Conservation (phyloP, 2,329 filamentous ascomycete genomes). For the Drechslera avenae region DNA sequence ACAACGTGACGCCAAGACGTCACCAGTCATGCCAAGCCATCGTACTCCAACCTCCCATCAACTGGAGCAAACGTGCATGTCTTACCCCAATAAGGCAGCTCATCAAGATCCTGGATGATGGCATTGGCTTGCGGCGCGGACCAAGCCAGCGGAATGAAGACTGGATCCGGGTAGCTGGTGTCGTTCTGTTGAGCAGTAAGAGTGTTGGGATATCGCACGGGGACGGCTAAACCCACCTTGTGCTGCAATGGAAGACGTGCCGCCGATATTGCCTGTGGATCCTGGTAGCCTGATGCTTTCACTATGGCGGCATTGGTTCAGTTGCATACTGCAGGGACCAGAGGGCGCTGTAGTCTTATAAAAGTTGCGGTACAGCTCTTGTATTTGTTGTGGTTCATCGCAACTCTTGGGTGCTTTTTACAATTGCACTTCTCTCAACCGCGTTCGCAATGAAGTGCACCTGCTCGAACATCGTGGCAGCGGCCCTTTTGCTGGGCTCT, state of each 20-base stretch:
- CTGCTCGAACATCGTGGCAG: constrained; percentile 34
- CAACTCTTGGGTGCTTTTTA: constrained; percentile 23
- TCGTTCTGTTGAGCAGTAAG: constrained; percentile 37
- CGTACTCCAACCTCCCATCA: constrained; percentile 7
- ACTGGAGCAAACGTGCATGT: constrained; percentile 19
- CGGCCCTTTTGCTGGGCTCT: constrained; percentile 35
- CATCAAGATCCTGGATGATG: constrained; percentile 23
- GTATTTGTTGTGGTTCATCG: constrained; percentile 22
- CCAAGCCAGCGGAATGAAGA: constrained; percentile 24
- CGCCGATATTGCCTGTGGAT: constrained; percentile 18
- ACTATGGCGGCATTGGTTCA: constrained; percentile 7
- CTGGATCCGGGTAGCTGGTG: constrained; percentile 26
- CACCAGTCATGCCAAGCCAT: constrained; percentile 8
- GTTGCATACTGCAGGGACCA: constrained; percentile 29
- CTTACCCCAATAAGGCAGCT: constrained; percentile 34
- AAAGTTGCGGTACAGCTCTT: constrained; percentile 28
- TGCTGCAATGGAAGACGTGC: constrained; percentile 18
- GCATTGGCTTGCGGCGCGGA: constrained; percentile 25
- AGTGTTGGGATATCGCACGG: constrained; percentile 37
- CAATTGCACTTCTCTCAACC: constrained; percentile 16
- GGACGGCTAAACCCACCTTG: constrained; percentile 22
- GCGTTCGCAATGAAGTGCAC: constrained; percentile 39
- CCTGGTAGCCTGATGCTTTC: constrained; percentile 15
- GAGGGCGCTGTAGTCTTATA: constrained; percentile 37
- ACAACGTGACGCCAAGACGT: constrained; percentile 33